Evolutionary conservation across 805 yeast genomes (phyloP).

Genomic region (Limtongia smithiae): DNA sequence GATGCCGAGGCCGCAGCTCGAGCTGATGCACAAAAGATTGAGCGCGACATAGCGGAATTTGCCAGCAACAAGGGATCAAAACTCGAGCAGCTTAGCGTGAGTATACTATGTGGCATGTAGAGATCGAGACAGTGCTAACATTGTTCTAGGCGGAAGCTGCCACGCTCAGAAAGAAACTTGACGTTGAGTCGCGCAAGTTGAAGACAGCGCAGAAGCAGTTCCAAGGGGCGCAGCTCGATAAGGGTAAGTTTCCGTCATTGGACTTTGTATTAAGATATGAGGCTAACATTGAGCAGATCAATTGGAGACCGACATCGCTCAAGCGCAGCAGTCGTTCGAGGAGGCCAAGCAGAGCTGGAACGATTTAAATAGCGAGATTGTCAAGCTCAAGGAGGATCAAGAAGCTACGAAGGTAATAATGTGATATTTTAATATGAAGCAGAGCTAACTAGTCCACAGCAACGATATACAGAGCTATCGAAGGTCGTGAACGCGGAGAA

Average conservation of each 20-base stretch:
- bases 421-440: no score
- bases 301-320: constrained; percentile 50
- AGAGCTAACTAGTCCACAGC: neutral
- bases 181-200: constrained; percentile 41
- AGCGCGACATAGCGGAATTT: constrained; percentile 79
- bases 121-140: constrained; percentile 4
- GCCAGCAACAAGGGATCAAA: constrained; percentile 75
- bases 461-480: constrained; percentile 9
- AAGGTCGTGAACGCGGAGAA: constrained; percentile 39
- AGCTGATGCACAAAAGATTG: constrained; percentile 51
- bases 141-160: constrained; percentile 45
- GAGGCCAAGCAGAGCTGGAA: constrained; percentile 23
- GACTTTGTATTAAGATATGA: neutral
- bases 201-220: constrained; percentile 50
- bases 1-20: constrained; percentile 37
- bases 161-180: constrained; percentile 40
- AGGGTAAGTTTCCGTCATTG: constrained; percentile 4
- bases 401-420: constrained; percentile 9
- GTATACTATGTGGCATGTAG: constrained; percentile 38
- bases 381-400: constrained; percentile 31
- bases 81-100: constrained; percentile 48
- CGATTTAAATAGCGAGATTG: constrained; percentile 17
- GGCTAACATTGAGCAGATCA: no score
- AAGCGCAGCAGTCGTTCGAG: constrained; percentile 8
- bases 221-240: constrained; percentile 64